phyloP scores from a whole-genome alignment of 2,329 filamentous ascomycete species.

The Colletotrichum paranaense region DNA sequence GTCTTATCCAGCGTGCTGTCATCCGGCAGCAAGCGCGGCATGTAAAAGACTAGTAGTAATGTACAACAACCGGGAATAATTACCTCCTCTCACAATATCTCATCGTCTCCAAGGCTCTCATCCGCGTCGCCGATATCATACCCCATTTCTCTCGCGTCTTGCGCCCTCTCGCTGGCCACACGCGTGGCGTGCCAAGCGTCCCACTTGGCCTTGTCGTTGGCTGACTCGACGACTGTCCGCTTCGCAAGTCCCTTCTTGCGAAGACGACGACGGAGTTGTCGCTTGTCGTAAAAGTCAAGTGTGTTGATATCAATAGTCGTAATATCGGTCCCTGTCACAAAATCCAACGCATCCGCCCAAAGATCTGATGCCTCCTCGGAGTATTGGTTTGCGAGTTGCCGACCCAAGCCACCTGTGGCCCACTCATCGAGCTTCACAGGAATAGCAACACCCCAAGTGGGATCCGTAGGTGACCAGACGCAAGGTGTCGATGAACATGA shows the following conservation, averaged over 20 bases:
- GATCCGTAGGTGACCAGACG: conserved; percentile 68
- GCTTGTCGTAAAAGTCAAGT: conserved; percentile 59
- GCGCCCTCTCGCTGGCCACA: conserved; percentile 52
- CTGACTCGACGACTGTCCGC: conserved; percentile 46
- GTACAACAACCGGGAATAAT: conserved; percentile 1
- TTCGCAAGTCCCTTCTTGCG: conserved; percentile 57
- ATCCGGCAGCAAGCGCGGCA: not conserved
- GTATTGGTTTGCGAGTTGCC: conserved; percentile 48
- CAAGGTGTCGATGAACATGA: conserved; percentile 61
- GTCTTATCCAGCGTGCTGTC: conserved; percentile 26
- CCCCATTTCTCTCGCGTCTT: conserved; percentile 52
- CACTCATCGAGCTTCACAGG: conserved; percentile 73
- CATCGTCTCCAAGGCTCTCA: conserved; percentile 49
- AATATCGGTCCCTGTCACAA: conserved; percentile 56
- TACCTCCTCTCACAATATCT: conserved; percentile 38
- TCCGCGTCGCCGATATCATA: conserved; percentile 50
- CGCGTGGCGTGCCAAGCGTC: conserved; percentile 57
- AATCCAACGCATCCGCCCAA: conserved; percentile 60
- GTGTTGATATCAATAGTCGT: conserved; percentile 54
- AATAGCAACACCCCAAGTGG: conserved; percentile 69
- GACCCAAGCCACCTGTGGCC: conserved; percentile 64
- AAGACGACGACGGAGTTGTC: conserved; percentile 62
- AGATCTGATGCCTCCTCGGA: conserved; percentile 59
- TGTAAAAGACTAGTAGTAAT: conserved; percentile 19
- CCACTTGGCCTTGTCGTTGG: conserved; percentile 56